Base-by-base conservation (phyloP, 306 rosid species). In the Quercus bicolor region DNA sequence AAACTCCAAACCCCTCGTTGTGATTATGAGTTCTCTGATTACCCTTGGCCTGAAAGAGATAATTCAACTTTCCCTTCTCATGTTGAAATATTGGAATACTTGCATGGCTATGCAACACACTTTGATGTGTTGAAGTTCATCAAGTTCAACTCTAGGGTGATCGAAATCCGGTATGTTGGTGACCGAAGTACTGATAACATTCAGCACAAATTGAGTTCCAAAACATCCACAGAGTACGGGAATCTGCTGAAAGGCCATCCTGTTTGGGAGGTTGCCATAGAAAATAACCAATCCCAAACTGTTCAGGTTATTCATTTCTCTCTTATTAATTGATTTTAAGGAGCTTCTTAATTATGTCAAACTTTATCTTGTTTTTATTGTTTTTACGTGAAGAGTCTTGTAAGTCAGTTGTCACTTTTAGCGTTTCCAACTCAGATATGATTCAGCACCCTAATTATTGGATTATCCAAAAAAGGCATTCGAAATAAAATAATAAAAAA, bases 1-100 rank as follows among this genome's bases (percentile, higher is more conserved):
- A 87, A 81, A 23, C 96, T 91, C 68, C 96, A 91, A 60, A 85
- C 93, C 45, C 88, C 87, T 57, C 86, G 96, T 0, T 77, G 86
- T 24, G 88, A 91, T 71, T 91, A 72, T 29, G 90, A 89, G 73
- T 91, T 91, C 40, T 85, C 96, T 0, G 90, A 91, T 33, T 89
- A 81, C 68, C 93, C 93, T 2, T 91, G 96, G 91, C 86, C 86
- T 12, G 73, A 86, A 0, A 81, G 89, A 18, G 81, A 84, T 31
- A 84, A 69, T 20, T 78, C 86, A 1, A 64, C 62, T 11, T 86
- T 91, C 29, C 96, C 96, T 75, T 80, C 93, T 56, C 75, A 89
- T 68, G 48, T 70, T 0, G 87, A 87, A 77, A 77, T 91, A 9
- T 43, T 91, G 45, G 88, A 86, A 3, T 91, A 91, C 78, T 79